Evolutionary conservation across 768 basidiomycete genomes (phyloP).

Genomic region (Kockovaella imperatae): DNA sequence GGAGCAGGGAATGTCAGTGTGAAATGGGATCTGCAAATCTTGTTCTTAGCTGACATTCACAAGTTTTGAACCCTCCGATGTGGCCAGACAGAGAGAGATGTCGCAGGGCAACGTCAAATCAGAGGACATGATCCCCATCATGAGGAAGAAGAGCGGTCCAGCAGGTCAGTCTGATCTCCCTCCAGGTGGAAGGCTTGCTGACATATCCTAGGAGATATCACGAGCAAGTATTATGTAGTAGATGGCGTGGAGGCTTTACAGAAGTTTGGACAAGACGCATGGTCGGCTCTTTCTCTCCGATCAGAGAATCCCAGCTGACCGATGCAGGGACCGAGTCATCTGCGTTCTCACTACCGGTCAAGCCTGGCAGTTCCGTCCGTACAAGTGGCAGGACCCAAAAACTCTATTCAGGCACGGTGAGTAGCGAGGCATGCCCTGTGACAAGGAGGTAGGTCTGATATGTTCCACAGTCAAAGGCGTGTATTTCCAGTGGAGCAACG

Average conservation of each 20-base stretch:
- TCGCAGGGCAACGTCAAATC: conserved; percentile 24
- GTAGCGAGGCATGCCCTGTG: conserved; percentile 2
- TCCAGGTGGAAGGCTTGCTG: not conserved
- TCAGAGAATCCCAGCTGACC: conserved; percentile 3
- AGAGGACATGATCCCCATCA: conserved; percentile 33
- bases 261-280: conserved; percentile 80
- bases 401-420: conserved; percentile 87
- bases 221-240: conserved; percentile 68
- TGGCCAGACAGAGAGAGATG: conserved; percentile 27
- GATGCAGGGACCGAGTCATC: conserved; percentile 69
- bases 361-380: conserved; percentile 93
- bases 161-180: conserved; percentile 36
- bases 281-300: conserved; percentile 47
- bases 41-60: not conserved
- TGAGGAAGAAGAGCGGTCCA: conserved; percentile 30
- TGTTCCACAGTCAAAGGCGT: conserved; percentile 75
- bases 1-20: conserved; percentile 69
- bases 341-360: conserved; percentile 98
- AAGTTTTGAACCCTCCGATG: conserved; percentile 38
- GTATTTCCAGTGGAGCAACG: conserved; percentile 89
- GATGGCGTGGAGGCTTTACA: conserved; percentile 85
- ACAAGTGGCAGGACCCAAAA: conserved; percentile 92
- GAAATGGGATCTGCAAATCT: not conserved
- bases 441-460: not conserved
- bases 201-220: conserved; percentile 34